Base-by-base conservation (phyloP, 257 asterid species). In the Datura wrightii region DNA sequence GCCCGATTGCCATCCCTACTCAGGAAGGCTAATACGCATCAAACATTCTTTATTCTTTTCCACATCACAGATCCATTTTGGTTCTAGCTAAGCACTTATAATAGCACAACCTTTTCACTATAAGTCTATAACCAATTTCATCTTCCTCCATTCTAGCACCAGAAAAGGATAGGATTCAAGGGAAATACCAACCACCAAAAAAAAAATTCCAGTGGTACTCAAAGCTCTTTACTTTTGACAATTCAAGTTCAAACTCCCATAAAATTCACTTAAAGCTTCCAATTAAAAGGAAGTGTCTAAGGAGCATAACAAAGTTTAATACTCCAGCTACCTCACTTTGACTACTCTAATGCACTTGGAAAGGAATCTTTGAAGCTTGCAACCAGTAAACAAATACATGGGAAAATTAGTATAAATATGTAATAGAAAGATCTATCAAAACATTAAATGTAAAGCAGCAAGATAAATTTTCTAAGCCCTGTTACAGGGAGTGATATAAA, bases 91-190 rank as follows among this genome's bases (percentile, higher is more conserved):
- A 48, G 62, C 82, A 76, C 14, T 50, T 24, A 50, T 7, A 48
- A 50, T 76, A 72, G 11, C 59, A 44, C 80, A 72, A 46, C 8
- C 59, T 72, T 46, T 53, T 31, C 59, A 46, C 80, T 5, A 19
- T 24, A 24, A 24, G 31, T 24, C 31, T 24, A 24, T 46, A 72
- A 72, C 41, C 41, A 72, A 72, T 72, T 72, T 72, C 80, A 46
- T 48, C 80, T 72, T 72, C 80, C 67, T 72, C 59, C 80, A 46
- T 46, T 36, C 80, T 24, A 72, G 80, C 80, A 72, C 59, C 59
- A 46, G 80, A 46, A 72, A 72, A 71, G 36, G 80, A 46, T 46
- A 46, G 80, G 41, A 72, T 46, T 71, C 42, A 46, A 72, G 80
- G 67, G 80, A 72, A 72, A 72, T 58, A 72, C 11, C 80, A 46